Evolutionary conservation across 805 yeast species (phyloP).

Genomic region (Yarrowia yakushimensis): DNA sequence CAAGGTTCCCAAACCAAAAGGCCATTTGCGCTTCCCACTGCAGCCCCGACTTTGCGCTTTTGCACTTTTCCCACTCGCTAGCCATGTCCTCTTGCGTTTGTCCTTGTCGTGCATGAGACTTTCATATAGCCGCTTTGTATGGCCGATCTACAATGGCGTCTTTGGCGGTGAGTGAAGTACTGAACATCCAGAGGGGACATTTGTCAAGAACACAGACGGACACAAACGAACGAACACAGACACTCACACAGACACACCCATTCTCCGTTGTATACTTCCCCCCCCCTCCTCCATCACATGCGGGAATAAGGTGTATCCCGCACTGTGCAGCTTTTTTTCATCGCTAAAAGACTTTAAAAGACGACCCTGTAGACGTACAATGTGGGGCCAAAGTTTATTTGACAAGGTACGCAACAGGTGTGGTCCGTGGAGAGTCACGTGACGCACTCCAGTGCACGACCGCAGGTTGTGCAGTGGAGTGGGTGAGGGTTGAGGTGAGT

Average conservation of each 20-base stretch:
- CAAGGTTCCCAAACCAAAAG: neutral
- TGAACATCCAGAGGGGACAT: too few relatives aligned
- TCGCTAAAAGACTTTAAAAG: conserved; percentile 13
- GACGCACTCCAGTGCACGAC: too few relatives aligned
- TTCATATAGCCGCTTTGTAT: conserved; percentile 23
- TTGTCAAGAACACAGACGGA: too few relatives aligned
- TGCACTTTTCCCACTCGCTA: conserved; percentile 4
- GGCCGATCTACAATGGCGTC: conserved; percentile 20
- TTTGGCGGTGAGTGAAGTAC: too few relatives aligned
- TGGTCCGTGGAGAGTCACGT: too few relatives aligned
- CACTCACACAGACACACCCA: too few relatives aligned
- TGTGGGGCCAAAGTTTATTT: conserved; percentile 8
- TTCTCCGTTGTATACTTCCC: too few relatives aligned
- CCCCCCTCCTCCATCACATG: conserved; percentile 1
- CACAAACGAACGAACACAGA: too few relatives aligned
- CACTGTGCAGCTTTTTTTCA: conserved; percentile 7
- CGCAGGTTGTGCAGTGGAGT: too few relatives aligned
- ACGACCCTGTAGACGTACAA: conserved; percentile 19
- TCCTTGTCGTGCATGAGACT: conserved; percentile 7
- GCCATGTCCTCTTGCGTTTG: conserved; percentile 13
- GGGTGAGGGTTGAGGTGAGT: too few relatives aligned
- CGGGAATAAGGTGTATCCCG: conserved; percentile 15
- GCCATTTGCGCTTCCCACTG: neutral
- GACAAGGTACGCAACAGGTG: conserved; percentile 8
- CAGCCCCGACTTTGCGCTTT: neutral